These are phyloP conservation scores for Ustilago nuda DNA, from an alignment of 1,284 basidiomycete species.

Conservation along the genomic window DNA sequence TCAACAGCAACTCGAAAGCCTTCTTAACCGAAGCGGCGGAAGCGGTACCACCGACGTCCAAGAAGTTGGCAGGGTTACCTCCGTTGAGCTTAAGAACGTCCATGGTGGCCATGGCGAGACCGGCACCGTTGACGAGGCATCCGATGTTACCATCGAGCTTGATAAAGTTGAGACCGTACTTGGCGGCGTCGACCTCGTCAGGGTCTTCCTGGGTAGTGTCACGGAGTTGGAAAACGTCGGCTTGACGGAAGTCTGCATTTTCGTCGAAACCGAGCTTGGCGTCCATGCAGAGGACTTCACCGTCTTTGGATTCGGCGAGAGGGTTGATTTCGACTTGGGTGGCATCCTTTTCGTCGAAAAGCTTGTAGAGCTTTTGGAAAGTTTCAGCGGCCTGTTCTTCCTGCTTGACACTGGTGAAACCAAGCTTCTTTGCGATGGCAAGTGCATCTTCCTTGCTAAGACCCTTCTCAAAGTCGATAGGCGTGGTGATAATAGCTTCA, in stretches of 20 bases:
- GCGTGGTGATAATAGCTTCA: conserved; percentile 92
- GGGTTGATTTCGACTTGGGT: conserved; percentile 99
- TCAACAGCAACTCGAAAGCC: conserved; percentile 93
- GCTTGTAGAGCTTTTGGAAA: conserved; percentile 92
- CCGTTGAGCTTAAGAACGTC: conserved; percentile 86
- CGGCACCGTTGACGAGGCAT: conserved; percentile 98
- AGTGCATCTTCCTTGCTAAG: conserved; percentile 81
- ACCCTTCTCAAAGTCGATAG: conserved; percentile 88
- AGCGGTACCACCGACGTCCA: conserved; percentile 97
- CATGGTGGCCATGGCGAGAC: conserved; percentile 99
- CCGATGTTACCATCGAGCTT: conserved; percentile 98
- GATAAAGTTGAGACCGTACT: conserved; percentile 96
- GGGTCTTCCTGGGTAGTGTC: conserved; percentile 96
- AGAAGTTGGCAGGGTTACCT: conserved; percentile 92
- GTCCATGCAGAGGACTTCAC: conserved; percentile 98
- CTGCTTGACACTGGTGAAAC: conserved; percentile 81
- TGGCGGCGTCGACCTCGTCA: conserved; percentile 84
- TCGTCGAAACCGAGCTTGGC: conserved; percentile 99
- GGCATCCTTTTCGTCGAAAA: conserved; percentile 99
- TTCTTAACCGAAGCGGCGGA: conserved; percentile 99
- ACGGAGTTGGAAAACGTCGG: conserved; percentile 87
- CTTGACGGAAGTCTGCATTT: conserved; percentile 97
- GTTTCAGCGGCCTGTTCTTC: conserved; percentile 89
- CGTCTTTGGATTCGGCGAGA: conserved; percentile 92
- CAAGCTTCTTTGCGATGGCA: conserved; percentile 86